Evolutionary conservation across 2,329 filamentous ascomycete genomes (phyloP), one percentile per base, ranked within the genome.

Genomic region (Trichoderma sp.): DNA sequence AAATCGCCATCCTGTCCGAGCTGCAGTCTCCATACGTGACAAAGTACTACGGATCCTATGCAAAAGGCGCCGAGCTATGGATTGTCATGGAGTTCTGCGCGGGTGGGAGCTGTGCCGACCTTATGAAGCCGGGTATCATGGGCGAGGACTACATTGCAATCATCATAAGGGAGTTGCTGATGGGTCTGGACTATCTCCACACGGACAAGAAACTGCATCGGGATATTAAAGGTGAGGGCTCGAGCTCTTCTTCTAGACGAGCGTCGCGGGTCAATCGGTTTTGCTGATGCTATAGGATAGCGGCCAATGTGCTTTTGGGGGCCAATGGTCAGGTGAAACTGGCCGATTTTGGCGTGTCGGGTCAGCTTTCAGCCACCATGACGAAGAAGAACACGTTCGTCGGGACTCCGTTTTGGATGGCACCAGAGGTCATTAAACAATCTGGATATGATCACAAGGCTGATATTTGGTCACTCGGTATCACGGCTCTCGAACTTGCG

Each of bases 81-180:
- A 99, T 99, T 77, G 94, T 98, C 81, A 99, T 99, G 96, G 96
- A 99, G 82, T 99, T 96, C 79, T 99, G 96, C 82, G 95, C 95
- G 1, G 96, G 96, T 26, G 96, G 96, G 5, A 98, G 95, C 82
- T 98, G 96, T 79, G 94, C 93, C 62, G 96, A 98, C 80, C 85
- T 99, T 73, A 93, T 99, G 91, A 97, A 97, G 84, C 94, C 96
- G 0, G 96, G 96, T 28, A 84, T 91, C 53, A 95, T 99, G 73
- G 90, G 91, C 23, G 96, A 99, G 83, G 94, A 97, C 76, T 98
- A 98, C 81, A 98, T 99, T 78, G 94, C 94, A 77, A 98, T 99
- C 77, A 97, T 99, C 73, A 86, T 98, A 69, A 88, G 93, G 73
- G 96, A 99, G 84, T 84, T 99, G 76, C 86, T 99, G 69, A 87